phyloP scores from a whole-genome alignment of 371 early-diverging fungal species.

The Mucor irregularis region DNA sequence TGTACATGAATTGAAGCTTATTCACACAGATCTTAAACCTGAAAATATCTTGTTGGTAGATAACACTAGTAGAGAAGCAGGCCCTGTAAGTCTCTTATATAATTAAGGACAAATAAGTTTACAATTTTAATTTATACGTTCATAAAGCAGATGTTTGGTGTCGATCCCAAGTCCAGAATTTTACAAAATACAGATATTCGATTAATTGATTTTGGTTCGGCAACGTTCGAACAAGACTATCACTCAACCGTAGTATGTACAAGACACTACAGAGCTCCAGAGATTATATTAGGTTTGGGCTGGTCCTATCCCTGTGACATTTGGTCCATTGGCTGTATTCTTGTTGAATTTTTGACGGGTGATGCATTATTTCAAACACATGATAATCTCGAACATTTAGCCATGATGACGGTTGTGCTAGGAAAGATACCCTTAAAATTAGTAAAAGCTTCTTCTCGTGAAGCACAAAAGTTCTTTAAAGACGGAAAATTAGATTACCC shows the following conservation, averaged over 20 bases:
- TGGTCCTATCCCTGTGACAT: slow-evolving; percentile 98
- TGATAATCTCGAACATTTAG: slow-evolving; percentile 78
- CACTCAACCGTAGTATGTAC: slow-evolving; percentile 90
- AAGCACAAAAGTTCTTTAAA: slow-evolving; percentile 61
- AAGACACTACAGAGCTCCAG: slow-evolving; percentile 96
- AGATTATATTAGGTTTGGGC: slow-evolving; percentile 88
- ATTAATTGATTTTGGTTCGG: slow-evolving; percentile 96
- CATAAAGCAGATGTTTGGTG: slow-evolving; percentile 6
- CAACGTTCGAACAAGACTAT: slow-evolving; percentile 93
- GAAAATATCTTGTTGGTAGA: slow-evolving; percentile 78
- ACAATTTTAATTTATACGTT: not conserved
- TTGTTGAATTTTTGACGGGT: slow-evolving; percentile 92
- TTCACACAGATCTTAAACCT: slow-evolving; percentile 95
- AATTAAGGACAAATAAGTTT: not conserved
- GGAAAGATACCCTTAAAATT: slow-evolving; percentile 37
- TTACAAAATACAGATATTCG: slow-evolving; percentile 75
- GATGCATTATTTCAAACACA: slow-evolving; percentile 95
- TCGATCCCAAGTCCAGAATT: slow-evolving; percentile 40
- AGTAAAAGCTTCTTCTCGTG: slow-evolving; percentile 34
- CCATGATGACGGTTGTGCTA: slow-evolving; percentile 73
- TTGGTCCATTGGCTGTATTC: slow-evolving; percentile 97
- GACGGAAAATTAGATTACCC: slow-evolving; percentile 68
- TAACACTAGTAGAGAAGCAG: slow-evolving; percentile 23
- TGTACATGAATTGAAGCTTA: slow-evolving; percentile 77
- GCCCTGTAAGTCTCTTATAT: slow-evolving; percentile 12